Base-by-base conservation (phyloP, 2,329 filamentous ascomycete species). In the Aspergillus oerlinghausenensis region DNA sequence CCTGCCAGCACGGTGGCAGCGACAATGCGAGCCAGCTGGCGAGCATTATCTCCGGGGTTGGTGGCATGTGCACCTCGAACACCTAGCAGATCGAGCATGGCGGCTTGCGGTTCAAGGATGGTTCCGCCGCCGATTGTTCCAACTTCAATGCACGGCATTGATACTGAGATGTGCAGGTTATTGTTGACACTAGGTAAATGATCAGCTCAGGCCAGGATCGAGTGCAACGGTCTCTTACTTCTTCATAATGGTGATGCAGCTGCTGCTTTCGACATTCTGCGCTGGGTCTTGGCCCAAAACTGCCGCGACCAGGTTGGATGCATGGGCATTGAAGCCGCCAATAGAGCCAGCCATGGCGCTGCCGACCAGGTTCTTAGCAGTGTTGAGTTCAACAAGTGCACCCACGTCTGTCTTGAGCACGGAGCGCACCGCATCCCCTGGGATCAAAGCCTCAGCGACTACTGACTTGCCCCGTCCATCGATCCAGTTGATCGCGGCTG, bases 241-340 rank as follows among this genome's bases (percentile, higher is more conserved):
- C 79, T 91, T 95, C 94, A 99, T 99, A 58, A 96, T 90, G 26
- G 93, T 97, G 68, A 99, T 99, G 77, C 94, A 99, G 77, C 96
- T 97, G 71, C 88, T 86, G 73, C 91, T 96, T 81, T 99, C 94
- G 4, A 99, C 92, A 61, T 96, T 93, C 79, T 99, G 94, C 11
- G 94, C 94, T 17, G 94, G 94, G 77, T 99, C 94, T 75, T 99
- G 94, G 55, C 94, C 94, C 17, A 94, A 99, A 56, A 99, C 86
- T 47, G 94, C 94, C 19, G 94, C 92, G 19, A 99, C 92, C 64
- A 99, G 96, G 75, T 99, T 99, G 58, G 93, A 90, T 11, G 94
- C 94, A 69, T 99, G 94, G 2, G 94, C 94, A 74, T 99, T 99
- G 83, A 97, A 97, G 14, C 94, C 94, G 73, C 94, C 94, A 66